These are phyloP conservation scores for Lyophyllum atratum DNA, from an alignment of 768 basidiomycete genomes.

Conservation along the genomic window DNA sequence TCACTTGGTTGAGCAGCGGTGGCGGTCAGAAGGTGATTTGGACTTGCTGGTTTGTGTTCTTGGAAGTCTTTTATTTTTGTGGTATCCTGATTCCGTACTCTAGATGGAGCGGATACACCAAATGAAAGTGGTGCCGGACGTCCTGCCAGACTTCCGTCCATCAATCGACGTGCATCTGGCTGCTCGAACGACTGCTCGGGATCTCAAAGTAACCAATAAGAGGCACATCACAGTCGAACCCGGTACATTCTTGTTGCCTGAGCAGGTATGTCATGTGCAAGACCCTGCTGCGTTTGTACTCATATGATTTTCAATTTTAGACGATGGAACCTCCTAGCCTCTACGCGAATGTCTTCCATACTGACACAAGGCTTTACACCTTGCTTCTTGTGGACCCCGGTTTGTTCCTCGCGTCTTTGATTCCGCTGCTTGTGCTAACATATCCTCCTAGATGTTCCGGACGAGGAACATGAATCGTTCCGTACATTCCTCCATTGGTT, in stretches of 20 bases:
- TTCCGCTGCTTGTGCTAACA: conserved; percentile 7
- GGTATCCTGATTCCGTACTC: neutral
- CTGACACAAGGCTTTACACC: conserved; percentile 81
- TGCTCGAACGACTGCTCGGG: conserved; percentile 34
- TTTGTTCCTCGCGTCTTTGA: conserved; percentile 26
- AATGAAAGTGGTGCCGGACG: conserved; percentile 90
- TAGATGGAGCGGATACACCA: conserved; percentile 94
- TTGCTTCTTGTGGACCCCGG: conserved; percentile 89
- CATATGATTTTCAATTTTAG: conserved; percentile 31
- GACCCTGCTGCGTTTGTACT: neutral
- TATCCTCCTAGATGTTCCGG: conserved; percentile 70
- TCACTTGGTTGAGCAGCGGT: conserved; percentile 80
- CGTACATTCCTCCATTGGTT: conserved; percentile 85
- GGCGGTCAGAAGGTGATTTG: conserved; percentile 82
- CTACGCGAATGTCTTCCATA: conserved; percentile 78
- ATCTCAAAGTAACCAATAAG: conserved; percentile 33
- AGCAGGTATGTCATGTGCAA: conserved; percentile 52
- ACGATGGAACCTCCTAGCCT: conserved; percentile 67
- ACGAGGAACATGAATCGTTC: conserved; percentile 63
- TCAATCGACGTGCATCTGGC: conserved; percentile 73
- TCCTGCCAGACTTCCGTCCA: conserved; percentile 72
- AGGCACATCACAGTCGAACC: conserved; percentile 59
- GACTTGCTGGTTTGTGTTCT: conserved; percentile 73
- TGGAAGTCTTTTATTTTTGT: neutral
- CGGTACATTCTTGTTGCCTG: conserved; percentile 65